Evolutionary conservation across 805 yeast genomes (phyloP).

Genomic region (Candida peoriensis): DNA sequence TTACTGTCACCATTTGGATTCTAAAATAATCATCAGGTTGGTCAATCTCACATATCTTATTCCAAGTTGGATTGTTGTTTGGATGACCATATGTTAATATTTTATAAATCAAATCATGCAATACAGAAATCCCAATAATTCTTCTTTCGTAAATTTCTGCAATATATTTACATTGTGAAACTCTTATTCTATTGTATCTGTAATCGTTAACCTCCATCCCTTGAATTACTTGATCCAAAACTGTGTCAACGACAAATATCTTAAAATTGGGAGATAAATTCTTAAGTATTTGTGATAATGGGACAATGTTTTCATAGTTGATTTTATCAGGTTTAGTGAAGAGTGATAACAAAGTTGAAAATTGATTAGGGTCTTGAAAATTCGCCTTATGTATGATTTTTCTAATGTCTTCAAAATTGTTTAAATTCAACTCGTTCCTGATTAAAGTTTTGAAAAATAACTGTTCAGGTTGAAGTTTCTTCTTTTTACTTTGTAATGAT

Average conservation of each 20-base stretch:
- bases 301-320: slow-evolving; percentile 48
- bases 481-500: slow-evolving; percentile 21
- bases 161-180: slow-evolving; percentile 57
- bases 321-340: slow-evolving; percentile 60
- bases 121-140: slow-evolving; percentile 39
- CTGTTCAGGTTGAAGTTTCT: slow-evolving; percentile 37
- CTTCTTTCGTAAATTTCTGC: slow-evolving; percentile 49
- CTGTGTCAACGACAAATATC: slow-evolving; percentile 49
- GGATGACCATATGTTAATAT: slow-evolving; percentile 64
- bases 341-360: slow-evolving; percentile 29
- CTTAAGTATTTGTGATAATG: slow-evolving; percentile 44
- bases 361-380: slow-evolving; percentile 37
- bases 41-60: slow-evolving; percentile 43
- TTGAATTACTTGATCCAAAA: slow-evolving; percentile 56
- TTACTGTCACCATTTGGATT: slow-evolving; percentile 45
- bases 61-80: slow-evolving; percentile 48
- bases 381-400: slow-evolving; percentile 39
- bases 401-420: slow-evolving; percentile 31
- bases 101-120: slow-evolving; percentile 49
- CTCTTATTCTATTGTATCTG: slow-evolving; percentile 51
- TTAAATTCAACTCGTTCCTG: slow-evolving; percentile 41
- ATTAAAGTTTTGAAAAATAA: slow-evolving; percentile 46
- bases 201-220: slow-evolving; percentile 66
- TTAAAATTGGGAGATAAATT: slow-evolving; percentile 36
- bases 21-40: slow-evolving; percentile 67